A percentile compares a stretch with the other conserved stretches of the same genome.
Evolutionary conservation across 2,329 filamentous ascomycete genomes (phyloP).

Genomic region (Cladophialophora bantiana): DNA sequence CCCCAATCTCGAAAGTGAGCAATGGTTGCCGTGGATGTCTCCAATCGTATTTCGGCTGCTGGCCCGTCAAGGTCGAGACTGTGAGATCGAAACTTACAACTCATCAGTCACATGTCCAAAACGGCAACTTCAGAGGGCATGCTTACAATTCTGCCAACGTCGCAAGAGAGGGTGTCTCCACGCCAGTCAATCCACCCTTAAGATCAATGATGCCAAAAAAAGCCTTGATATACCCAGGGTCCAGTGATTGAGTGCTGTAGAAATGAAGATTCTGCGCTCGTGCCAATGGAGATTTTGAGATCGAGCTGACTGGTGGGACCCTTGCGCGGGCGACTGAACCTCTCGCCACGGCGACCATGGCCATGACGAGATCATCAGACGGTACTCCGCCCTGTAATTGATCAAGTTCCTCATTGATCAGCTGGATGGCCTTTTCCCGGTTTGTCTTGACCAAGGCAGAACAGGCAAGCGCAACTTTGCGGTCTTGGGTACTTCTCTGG

Average conservation of each 20-base stretch:
- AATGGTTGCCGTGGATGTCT: not conserved
- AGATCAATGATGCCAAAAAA: not conserved
- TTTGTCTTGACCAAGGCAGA: not conserved
- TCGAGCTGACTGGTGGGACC: not conserved
- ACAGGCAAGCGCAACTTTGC: not conserved
- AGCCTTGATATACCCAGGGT: not conserved
- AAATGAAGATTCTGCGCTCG: not conserved
- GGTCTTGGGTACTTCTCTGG: conserved; percentile 1
- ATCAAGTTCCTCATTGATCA: not conserved
- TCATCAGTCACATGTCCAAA: not conserved
- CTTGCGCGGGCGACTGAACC: not conserved
- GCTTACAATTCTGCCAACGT: conserved; percentile 1
- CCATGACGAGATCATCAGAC: not conserved
- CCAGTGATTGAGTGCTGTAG: conserved; percentile 1
- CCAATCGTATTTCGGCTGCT: not conserved
- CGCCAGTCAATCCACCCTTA: not conserved
- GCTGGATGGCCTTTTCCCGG: not conserved
- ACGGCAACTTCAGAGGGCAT: not conserved
- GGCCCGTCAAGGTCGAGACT: not conserved
- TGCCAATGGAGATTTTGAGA: not conserved
- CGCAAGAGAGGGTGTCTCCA: not conserved
- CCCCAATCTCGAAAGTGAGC: not conserved
- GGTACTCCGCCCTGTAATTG: not conserved
- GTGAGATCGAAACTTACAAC: not conserved
- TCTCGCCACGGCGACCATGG: not conserved